Percentiles rank a stretch among this genome's conserved stretches.
Evolutionary conservation across 1,284 basidiomycete genomes (phyloP).

Genomic region (Cryptococcus jaspeensis): DNA sequence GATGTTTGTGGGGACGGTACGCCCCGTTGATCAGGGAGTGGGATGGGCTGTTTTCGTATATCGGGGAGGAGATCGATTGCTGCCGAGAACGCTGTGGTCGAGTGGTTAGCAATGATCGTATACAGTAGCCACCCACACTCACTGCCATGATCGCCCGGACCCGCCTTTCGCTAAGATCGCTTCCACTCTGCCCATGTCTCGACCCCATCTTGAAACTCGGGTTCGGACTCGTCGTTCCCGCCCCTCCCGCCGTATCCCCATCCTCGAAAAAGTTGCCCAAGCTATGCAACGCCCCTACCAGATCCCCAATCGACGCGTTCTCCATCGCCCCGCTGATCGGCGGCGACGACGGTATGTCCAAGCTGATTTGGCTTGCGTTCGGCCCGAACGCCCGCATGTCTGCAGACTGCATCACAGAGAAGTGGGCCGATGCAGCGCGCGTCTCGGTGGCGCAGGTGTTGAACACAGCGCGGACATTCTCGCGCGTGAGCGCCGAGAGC

Average conservation of each 20-base stretch:
- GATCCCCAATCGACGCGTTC: conserved; percentile 65
- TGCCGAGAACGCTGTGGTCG: conserved; percentile 20
- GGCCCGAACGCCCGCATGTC: conserved; percentile 28
- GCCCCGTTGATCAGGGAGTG: conserved; percentile 7
- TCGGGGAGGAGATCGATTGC: conserved; percentile 31
- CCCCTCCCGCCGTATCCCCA: conserved; percentile 19
- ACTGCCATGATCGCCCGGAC: conserved; percentile 37
- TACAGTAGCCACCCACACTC: conserved; percentile 9
- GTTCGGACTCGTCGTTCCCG: background rate
- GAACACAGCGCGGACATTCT: conserved; percentile 77
- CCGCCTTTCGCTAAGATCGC: conserved; percentile 27
- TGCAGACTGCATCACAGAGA: conserved; percentile 48
- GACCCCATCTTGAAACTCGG: conserved; percentile 2
- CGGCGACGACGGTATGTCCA: conserved; percentile 45
- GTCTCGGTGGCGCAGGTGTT: conserved; percentile 71
- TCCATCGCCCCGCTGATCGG: conserved; percentile 14
- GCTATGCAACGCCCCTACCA: conserved; percentile 82
- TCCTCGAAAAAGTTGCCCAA: conserved; percentile 83
- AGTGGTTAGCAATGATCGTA: background rate
- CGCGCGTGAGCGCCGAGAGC: conserved; percentile 64
- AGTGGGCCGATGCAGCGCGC: conserved; percentile 52
- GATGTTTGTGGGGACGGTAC: conserved; percentile 6
- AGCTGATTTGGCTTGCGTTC: conserved; percentile 21
- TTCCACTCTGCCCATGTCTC: conserved; percentile 20
- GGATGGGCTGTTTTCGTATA: conserved; percentile 24